A percentile compares a stretch with the other conserved stretches of the same genome.
Evolutionary conservation across 129 eudicot species (phyloP).

Genomic region (Flaveria trinervia): DNA sequence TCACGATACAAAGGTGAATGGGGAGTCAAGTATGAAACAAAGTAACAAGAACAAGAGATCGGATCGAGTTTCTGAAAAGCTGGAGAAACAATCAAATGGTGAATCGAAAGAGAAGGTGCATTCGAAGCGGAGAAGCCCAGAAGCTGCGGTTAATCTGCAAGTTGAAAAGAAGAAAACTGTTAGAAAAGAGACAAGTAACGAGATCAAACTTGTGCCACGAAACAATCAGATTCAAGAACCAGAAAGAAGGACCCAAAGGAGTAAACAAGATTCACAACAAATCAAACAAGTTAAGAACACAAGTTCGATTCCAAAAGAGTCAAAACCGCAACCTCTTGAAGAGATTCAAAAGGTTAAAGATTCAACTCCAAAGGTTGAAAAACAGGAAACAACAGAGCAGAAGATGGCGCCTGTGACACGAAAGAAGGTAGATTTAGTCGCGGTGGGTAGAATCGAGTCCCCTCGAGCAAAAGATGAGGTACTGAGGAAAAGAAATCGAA

Average conservation of each 20-base stretch:
- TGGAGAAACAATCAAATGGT: slow-evolving; percentile 13
- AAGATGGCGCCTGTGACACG: slow-evolving; percentile 32
- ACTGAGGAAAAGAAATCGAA: slow-evolving; percentile 35
- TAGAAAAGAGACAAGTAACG: slow-evolving; percentile 35
- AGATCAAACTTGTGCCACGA: slow-evolving; percentile 32
- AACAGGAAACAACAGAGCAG: slow-evolving; percentile 31
- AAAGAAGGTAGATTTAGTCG: slow-evolving; percentile 35
- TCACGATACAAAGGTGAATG: background rate
- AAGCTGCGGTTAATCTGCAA: slow-evolving; percentile 31
- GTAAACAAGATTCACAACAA: slow-evolving; percentile 29
- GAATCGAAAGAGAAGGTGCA: slow-evolving; percentile 29
- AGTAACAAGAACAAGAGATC: slow-evolving; percentile 23
- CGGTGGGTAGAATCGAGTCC: slow-evolving; percentile 23
- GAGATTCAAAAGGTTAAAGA: slow-evolving; percentile 31
- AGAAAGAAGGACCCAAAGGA: slow-evolving; percentile 42
- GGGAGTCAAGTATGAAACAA: slow-evolving; percentile 30
- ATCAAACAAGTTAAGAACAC: slow-evolving; percentile 32
- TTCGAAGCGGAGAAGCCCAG: slow-evolving; percentile 30
- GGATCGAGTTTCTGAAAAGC: slow-evolving; percentile 26
- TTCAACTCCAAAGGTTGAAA: slow-evolving; percentile 29
- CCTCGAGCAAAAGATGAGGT: slow-evolving; percentile 49
- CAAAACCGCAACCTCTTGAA: slow-evolving; percentile 16
- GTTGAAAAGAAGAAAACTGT: slow-evolving; percentile 27
- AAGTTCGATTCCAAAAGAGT: slow-evolving; percentile 17
- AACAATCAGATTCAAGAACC: slow-evolving; percentile 36